These are phyloP conservation scores for Pinus tabuliformis DNA, from an alignment of 75 land plant species.

Conservation along the genomic window DNA sequence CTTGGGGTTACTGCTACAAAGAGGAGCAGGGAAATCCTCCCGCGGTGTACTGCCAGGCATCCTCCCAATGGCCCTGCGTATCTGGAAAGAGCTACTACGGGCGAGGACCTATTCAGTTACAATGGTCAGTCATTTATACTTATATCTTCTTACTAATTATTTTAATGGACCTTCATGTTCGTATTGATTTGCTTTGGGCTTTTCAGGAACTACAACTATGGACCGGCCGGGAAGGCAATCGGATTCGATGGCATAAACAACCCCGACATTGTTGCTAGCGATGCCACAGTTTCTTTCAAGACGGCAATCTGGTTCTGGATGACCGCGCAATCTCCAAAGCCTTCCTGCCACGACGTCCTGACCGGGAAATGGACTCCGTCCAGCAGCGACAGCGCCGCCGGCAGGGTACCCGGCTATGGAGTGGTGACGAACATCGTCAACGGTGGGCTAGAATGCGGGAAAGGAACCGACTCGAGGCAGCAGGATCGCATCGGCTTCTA, in stretches of 20 bases:
- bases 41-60: neutral
- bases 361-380: constrained; percentile 58
- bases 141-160: too few species aligned
- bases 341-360: constrained; percentile 61
- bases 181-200: too few species aligned
- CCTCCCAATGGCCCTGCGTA: neutral
- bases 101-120: too few species aligned
- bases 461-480: neutral
- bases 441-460: constrained; percentile 54
- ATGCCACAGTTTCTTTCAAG: constrained; percentile 26
- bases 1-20: constrained; percentile 62
- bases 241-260: constrained; percentile 24
- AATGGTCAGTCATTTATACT: too few species aligned
- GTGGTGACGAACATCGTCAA: constrained; percentile 69
- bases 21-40: constrained; percentile 14
- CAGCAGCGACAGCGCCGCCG: constrained; percentile 26
- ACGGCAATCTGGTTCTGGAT: constrained; percentile 53
- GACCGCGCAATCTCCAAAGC: constrained; percentile 38
- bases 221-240: constrained; percentile 16
- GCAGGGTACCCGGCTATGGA: constrained; percentile 52
- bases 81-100: neutral
- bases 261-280: constrained; percentile 25
- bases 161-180: too few species aligned
- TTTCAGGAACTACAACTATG: constrained; percentile 44
- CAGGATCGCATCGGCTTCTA: constrained; percentile 28